A percentile compares a stretch with the other conserved stretches of the same genome.
These are phyloP conservation scores for Sequoiadendron giganteum DNA, from an alignment of 75 land plant genomes.

Conservation along the genomic window DNA sequence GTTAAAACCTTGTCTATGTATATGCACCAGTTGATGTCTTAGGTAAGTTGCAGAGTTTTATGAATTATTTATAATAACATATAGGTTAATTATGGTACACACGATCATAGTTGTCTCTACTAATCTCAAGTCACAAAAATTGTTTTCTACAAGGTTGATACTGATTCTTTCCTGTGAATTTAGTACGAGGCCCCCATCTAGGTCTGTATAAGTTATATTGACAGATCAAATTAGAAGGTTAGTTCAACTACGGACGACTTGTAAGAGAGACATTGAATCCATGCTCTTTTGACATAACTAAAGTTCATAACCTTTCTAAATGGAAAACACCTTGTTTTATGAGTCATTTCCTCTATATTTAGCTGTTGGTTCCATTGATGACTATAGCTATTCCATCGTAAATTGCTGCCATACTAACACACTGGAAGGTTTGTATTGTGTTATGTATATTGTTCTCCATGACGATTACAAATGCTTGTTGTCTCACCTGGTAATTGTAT, in stretches of 20 bases:
- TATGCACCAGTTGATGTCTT: not conserved
- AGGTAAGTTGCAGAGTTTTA: not conserved
- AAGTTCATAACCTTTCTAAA: not conserved
- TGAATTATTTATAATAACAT: not conserved
- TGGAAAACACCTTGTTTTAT: not conserved
- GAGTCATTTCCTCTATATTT: not conserved
- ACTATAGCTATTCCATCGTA: not conserved
- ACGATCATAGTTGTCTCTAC: too few species aligned
- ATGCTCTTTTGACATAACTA: not conserved
- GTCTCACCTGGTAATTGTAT: too few species aligned
- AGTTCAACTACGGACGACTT: not conserved
- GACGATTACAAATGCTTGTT: too few species aligned
- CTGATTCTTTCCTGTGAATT: too few species aligned
- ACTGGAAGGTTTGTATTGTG: constrained; percentile 3
- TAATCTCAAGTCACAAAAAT: too few species aligned
- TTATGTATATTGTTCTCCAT: too few species aligned
- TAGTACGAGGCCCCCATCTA: too few species aligned
- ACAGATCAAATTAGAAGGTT: not conserved
- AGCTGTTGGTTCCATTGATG: not conserved
- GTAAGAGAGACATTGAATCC: not conserved
- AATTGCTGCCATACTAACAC: not conserved
- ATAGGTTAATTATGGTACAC: not conserved
- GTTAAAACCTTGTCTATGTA: not conserved
- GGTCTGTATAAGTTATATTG: too few species aligned
- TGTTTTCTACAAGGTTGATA: too few species aligned